Evolutionary conservation across 805 yeast species (phyloP).

Genomic region (Maudiozyma serrabonitensis): DNA sequence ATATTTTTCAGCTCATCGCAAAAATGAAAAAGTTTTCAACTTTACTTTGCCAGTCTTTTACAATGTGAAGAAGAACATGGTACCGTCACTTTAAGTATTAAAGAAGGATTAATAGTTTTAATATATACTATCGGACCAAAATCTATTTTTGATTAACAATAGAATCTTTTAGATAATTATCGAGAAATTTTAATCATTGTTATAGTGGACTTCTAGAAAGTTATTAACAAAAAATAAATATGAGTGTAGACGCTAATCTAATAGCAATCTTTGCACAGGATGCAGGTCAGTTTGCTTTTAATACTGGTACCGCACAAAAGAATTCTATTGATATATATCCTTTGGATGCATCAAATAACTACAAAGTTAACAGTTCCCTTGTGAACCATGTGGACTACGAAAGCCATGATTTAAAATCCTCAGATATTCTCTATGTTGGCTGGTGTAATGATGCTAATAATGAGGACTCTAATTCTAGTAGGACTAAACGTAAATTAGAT

Average conservation of each 20-base stretch:
- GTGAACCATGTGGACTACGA: slow-evolving; percentile 27
- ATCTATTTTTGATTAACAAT: no score
- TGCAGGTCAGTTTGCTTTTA: slow-evolving; percentile 27
- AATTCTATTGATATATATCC: slow-evolving; percentile 29
- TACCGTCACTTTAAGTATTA: no score
- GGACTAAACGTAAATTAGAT: slow-evolving; percentile 18
- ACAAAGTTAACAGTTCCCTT: slow-evolving; percentile 23
- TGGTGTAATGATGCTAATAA: slow-evolving; percentile 17
- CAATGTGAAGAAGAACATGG: neutral
- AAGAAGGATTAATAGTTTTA: no score
- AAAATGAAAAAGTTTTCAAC: neutral
- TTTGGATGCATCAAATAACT: slow-evolving; percentile 18
- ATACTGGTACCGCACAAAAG: slow-evolving; percentile 26
- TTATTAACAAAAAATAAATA: neutral
- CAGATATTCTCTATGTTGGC: slow-evolving; percentile 18
- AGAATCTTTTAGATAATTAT: no score
- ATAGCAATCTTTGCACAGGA: slow-evolving; percentile 23
- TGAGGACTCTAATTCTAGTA: neutral
- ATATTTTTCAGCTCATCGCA: neutral
- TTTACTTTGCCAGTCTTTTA: neutral
- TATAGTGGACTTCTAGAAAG: neutral
- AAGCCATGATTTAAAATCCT: slow-evolving; percentile 19
- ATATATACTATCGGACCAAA: no score
- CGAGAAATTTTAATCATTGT: no score
- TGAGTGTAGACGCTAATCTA: slow-evolving; percentile 12